These are phyloP conservation scores for Suillus bovinus DNA, from an alignment of 768 basidiomycete species.

Conservation along the genomic window DNA sequence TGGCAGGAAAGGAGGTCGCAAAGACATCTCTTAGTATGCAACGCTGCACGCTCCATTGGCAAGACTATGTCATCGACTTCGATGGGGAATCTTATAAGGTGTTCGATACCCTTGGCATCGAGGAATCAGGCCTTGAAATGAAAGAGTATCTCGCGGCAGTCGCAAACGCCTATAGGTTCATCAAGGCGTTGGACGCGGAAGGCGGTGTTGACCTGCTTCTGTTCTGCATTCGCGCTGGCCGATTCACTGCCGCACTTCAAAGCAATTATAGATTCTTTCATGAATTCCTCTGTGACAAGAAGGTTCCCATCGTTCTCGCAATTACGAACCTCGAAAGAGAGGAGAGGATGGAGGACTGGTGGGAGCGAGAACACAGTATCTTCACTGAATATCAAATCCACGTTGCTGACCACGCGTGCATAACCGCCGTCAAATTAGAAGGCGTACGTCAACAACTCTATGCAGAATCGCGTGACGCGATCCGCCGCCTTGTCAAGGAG, in stretches of 20 bases:
- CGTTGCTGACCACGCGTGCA: constrained; percentile 1
- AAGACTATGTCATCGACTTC: constrained; percentile 30
- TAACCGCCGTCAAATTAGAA: neutral
- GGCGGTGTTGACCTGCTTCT: constrained; percentile 43
- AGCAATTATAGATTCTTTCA: constrained; percentile 16
- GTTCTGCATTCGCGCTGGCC: constrained; percentile 40
- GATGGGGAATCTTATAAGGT: constrained; percentile 24
- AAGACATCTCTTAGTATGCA: constrained; percentile 24
- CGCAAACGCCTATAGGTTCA: constrained; percentile 33
- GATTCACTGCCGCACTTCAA: constrained; percentile 31
- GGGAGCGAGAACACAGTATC: constrained; percentile 14
- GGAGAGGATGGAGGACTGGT: constrained; percentile 33
- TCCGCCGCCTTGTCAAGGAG: neutral
- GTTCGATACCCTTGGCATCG: constrained; percentile 36
- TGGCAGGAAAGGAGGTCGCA: constrained; percentile 28
- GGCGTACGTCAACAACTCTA: neutral
- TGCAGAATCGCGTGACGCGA: neutral
- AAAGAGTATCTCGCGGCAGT: constrained; percentile 28
- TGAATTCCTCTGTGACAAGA: constrained; percentile 24
- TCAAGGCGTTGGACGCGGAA: constrained; percentile 30
- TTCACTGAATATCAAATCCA: neutral
- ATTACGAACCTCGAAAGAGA: constrained; percentile 40
- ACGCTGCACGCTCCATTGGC: constrained; percentile 37
- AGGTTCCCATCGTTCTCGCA: constrained; percentile 40
- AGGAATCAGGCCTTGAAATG: constrained; percentile 26